Percentiles rank a stretch among this genome's conserved stretches.
These are phyloP conservation scores for Xylariales sp. DNA, from an alignment of 2,329 filamentous ascomycete genomes.

Conservation along the genomic window DNA sequence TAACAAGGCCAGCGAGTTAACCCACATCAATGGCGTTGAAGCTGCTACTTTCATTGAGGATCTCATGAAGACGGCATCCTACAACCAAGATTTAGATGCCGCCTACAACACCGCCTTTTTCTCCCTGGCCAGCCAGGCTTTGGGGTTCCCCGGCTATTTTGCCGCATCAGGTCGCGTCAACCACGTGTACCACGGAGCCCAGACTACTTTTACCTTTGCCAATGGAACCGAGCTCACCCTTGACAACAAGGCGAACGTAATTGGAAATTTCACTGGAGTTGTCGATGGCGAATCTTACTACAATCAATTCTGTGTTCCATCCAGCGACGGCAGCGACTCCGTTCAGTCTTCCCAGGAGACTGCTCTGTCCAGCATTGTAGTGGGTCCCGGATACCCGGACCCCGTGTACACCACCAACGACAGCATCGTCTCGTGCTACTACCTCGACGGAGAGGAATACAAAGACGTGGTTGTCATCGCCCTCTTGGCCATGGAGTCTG, in stretches of 20 bases:
- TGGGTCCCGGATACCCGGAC: too few relatives aligned
- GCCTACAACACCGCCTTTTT: constrained; percentile 37
- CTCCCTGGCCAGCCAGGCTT: constrained; percentile 18
- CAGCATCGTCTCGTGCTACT: too few relatives aligned
- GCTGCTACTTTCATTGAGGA: constrained; percentile 44
- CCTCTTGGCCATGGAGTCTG: constrained; percentile 17
- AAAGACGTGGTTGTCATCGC: constrained; percentile 28
- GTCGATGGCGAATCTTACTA: constrained; percentile 30
- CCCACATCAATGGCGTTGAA: constrained; percentile 52
- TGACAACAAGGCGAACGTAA: constrained; percentile 15
- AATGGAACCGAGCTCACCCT: constrained; percentile 22
- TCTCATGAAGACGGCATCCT: constrained; percentile 38
- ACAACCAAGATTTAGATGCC: constrained; percentile 52
- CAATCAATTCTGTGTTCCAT: constrained; percentile 26
- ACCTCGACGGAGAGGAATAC: constrained; percentile 21
- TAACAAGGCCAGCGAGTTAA: constrained; percentile 26
- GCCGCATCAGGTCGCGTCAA: constrained; percentile 17
- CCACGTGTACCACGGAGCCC: constrained; percentile 21
- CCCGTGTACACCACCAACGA: too few relatives aligned
- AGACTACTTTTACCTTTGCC: constrained; percentile 26
- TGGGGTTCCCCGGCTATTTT: too few relatives aligned
- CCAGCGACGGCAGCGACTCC: background rate
- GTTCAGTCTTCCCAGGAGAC: too few relatives aligned
- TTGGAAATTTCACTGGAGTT: constrained; percentile 22
- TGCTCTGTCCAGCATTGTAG: too few relatives aligned